Conservation (phyloP, 2,329 filamentous ascomycete genomes). For the Ophiostoma sp. region DNA sequence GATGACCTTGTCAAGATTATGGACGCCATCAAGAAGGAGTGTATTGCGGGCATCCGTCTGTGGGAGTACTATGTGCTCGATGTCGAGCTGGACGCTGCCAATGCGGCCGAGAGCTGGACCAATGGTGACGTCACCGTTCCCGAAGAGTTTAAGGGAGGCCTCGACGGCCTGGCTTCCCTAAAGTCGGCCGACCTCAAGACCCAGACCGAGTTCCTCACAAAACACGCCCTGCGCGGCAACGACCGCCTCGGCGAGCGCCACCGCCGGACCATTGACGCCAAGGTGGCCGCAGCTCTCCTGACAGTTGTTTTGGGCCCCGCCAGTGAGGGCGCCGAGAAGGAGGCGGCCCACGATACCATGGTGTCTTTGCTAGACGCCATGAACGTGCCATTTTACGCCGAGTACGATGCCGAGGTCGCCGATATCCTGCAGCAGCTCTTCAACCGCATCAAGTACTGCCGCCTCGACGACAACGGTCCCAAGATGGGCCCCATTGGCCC, state of each 20-base stretch:
- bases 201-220: slow-evolving; percentile 63
- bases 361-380: slow-evolving; percentile 72
- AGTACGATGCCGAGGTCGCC: slow-evolving; percentile 81
- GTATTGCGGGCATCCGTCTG: slow-evolving; percentile 73
- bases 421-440: slow-evolving; percentile 88
- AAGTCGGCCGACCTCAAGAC: slow-evolving; percentile 48
- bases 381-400: slow-evolving; percentile 85
- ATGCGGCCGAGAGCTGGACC: slow-evolving; percentile 71
- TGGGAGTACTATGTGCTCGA: slow-evolving; percentile 95
- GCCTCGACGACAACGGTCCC: slow-evolving; percentile 88
- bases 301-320: slow-evolving; percentile 62
- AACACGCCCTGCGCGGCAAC: slow-evolving; percentile 68
- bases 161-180: slow-evolving; percentile 49
- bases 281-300: slow-evolving; percentile 67
- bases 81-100: slow-evolving; percentile 69
- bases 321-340: slow-evolving; percentile 57
- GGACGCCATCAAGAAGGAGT: slow-evolving; percentile 77
- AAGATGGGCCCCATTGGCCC: slow-evolving; percentile 77
- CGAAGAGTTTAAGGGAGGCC: slow-evolving; percentile 43
- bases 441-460: slow-evolving; percentile 92
- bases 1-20: slow-evolving; percentile 80
- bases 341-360: slow-evolving; percentile 56
- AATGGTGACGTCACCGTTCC: slow-evolving; percentile 58
- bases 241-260: slow-evolving; percentile 80
- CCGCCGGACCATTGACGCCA: slow-evolving; percentile 68